Conservation (phyloP, 345 rosid genomes). For the Chamaenerion angustifolium region DNA sequence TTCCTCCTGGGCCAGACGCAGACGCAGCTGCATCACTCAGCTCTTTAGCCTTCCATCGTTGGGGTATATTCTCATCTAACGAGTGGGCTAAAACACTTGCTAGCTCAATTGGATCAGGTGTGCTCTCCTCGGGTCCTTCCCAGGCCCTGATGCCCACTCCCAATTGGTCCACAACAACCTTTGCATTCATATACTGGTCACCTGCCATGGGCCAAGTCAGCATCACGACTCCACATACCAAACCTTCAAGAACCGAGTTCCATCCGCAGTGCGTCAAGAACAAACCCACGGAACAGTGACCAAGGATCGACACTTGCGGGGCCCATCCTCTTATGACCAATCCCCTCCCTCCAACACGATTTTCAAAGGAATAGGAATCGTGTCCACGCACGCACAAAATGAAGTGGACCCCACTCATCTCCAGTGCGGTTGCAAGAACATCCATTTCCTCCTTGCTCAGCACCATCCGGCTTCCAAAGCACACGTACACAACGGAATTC, state of each 20-base stretch:
- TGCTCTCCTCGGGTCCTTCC: slow-evolving; percentile 20
- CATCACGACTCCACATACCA: slow-evolving; percentile 28
- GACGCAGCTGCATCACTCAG: not conserved
- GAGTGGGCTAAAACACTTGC: slow-evolving; percentile 20
- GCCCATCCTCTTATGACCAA: slow-evolving; percentile 11
- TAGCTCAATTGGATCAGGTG: slow-evolving; percentile 27
- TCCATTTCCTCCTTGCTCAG: slow-evolving; percentile 30
- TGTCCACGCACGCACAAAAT: not conserved
- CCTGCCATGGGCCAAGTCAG: slow-evolving; percentile 54
- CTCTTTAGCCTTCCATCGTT: slow-evolving; percentile 14
- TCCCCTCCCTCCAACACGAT: slow-evolving; percentile 3
- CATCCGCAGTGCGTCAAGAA: slow-evolving; percentile 9
- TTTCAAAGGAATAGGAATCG: not conserved
- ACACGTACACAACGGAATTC: slow-evolving; percentile 41
- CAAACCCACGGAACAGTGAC: slow-evolving; percentile 6
- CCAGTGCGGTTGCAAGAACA: slow-evolving; percentile 22
- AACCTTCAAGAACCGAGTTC: slow-evolving; percentile 7
- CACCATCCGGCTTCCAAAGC: slow-evolving; percentile 55
- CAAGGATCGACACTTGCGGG: slow-evolving; percentile 7
- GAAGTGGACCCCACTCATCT: slow-evolving; percentile 7
- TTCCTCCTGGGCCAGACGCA: not conserved
- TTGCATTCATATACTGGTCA: slow-evolving; percentile 37
- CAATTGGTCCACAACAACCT: slow-evolving; percentile 38
- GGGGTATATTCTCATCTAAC: slow-evolving; percentile 4
- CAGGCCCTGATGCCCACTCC: slow-evolving; percentile 30